phyloP scores from a whole-genome alignment of 306 rosid genomes.

The Castanea sativa region DNA sequence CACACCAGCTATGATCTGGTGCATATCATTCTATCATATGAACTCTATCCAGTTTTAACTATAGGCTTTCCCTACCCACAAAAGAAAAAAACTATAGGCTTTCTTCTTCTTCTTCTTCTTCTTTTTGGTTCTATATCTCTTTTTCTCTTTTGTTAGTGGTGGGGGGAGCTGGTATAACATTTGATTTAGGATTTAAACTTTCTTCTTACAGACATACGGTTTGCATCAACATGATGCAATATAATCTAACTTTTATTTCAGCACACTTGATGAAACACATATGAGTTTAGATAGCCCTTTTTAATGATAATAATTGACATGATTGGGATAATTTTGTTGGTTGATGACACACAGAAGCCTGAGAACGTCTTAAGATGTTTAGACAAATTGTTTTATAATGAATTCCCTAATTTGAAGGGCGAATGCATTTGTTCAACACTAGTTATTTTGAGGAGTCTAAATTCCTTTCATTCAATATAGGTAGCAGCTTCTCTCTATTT shows the following conservation, averaged over 20 bases:
- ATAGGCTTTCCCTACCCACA: no score
- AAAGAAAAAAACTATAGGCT: background rate
- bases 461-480: constrained; percentile 38
- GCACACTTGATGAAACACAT: background rate
- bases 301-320: background rate
- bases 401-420: background rate
- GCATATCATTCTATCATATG: no score
- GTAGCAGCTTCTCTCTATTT: constrained; percentile 45
- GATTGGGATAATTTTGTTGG: background rate
- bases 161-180: background rate
- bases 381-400: background rate
- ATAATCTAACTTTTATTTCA: background rate
- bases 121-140: background rate
- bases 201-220: background rate
- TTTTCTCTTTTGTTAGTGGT: background rate
- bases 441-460: constrained; percentile 2
- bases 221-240: background rate
- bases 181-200: background rate
- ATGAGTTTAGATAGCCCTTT: background rate
- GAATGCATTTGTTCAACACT: constrained; percentile 10
- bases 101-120: background rate
- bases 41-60: no score
- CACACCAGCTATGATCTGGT: no score
- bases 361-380: background rate
- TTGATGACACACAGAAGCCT: background rate